These are phyloP conservation scores for Cyclotella kingstonii DNA, from an alignment of 108 stramenopile species.

Conservation along the genomic window DNA sequence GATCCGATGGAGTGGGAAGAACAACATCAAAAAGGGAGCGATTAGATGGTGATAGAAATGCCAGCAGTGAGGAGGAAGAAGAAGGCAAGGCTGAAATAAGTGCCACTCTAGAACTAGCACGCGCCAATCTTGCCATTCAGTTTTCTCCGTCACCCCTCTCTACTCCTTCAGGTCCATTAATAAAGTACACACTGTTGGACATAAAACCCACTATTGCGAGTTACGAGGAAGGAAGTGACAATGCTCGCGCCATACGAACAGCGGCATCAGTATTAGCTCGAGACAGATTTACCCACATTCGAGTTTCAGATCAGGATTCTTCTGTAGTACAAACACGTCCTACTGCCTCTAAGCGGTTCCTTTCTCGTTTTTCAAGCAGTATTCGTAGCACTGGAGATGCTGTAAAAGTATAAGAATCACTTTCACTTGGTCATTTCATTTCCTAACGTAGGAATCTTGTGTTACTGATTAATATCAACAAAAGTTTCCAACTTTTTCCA, in stretches of 20 bases:
- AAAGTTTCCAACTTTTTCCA: no score
- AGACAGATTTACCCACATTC: slow-evolving; percentile 31
- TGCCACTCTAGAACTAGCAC: slow-evolving; percentile 50
- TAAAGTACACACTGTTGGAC: slow-evolving; percentile 38
- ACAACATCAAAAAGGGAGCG: slow-evolving; percentile 34
- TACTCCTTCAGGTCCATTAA: slow-evolving; percentile 40
- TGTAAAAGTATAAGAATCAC: neutral
- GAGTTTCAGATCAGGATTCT: slow-evolving; percentile 1
- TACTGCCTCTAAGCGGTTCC: neutral
- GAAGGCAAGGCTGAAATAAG: slow-evolving; percentile 11
- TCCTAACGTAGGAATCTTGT: no score
- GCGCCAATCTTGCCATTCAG: slow-evolving; percentile 46
- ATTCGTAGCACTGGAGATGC: neutral
- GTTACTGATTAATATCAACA: no score
- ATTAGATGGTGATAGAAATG: slow-evolving; percentile 35
- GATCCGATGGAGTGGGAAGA: slow-evolving; percentile 26
- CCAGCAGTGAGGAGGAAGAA: slow-evolving; percentile 4
- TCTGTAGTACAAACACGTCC: neutral
- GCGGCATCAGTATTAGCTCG: slow-evolving; percentile 35
- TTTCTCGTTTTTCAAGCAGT: slow-evolving; percentile 6
- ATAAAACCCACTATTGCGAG: slow-evolving; percentile 25
- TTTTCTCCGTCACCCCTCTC: slow-evolving; percentile 56
- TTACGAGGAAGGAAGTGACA: slow-evolving; percentile 28
- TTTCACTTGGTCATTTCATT: no score
- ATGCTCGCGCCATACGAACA: slow-evolving; percentile 32